Conservation (phyloP, 257 asterid genomes). For the Nicotiana tomentosiformis region DNA sequence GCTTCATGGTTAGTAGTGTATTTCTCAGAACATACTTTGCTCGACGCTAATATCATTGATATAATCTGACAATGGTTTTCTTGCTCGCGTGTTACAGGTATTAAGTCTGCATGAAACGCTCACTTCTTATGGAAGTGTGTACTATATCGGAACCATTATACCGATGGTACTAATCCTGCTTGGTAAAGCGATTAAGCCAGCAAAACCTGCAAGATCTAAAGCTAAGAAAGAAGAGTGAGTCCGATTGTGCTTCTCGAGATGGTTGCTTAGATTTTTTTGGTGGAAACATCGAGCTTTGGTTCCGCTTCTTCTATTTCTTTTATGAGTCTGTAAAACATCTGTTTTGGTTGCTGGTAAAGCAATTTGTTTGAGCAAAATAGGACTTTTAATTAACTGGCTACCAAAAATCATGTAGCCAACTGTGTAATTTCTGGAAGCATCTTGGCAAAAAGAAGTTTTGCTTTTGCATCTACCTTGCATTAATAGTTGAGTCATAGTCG, state of each 20-base stretch:
- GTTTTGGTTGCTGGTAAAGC: not conserved
- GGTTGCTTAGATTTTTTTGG: not conserved
- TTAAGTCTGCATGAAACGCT: constrained; percentile 73
- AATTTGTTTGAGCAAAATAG: not conserved
- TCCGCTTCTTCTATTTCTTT: not conserved
- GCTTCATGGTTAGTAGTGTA: constrained; percentile 65
- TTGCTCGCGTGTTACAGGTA: constrained; percentile 36
- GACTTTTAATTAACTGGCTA: not conserved
- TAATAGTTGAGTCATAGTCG: not conserved
- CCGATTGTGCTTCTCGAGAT: constrained; percentile 1
- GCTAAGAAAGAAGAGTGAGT: constrained; percentile 64
- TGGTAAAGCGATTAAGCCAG: constrained; percentile 69
- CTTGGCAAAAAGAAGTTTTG: not conserved
- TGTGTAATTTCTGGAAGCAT: not conserved
- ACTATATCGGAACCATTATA: constrained; percentile 70
- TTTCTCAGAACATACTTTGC: not conserved
- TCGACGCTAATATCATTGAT: not conserved
- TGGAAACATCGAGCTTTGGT: not conserved
- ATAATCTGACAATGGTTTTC: not conserved
- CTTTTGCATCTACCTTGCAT: not conserved
- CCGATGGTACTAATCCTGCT: constrained; percentile 55
- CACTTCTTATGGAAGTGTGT: constrained; percentile 68
- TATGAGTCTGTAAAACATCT: not conserved
- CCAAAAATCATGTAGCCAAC: not conserved
- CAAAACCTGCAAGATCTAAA: constrained; percentile 62